Conservation (phyloP, 257 asterid genomes). For the Rhazya stricta region DNA sequence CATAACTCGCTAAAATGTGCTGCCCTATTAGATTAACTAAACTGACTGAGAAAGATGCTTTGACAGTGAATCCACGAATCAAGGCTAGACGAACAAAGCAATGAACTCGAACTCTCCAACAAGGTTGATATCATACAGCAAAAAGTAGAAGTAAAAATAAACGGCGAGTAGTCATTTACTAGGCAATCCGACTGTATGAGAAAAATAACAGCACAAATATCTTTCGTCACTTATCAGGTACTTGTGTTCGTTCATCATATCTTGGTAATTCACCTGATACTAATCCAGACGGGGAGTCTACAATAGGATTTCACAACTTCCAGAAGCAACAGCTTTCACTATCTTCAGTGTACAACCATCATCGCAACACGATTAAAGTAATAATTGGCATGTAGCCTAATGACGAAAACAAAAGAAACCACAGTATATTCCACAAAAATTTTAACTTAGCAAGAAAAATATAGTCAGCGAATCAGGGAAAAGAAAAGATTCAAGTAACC, state of each 20-base stretch:
- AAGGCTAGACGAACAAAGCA: neutral
- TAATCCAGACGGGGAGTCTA: neutral
- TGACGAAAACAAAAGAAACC: neutral
- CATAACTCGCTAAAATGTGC: neutral
- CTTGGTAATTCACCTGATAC: neutral
- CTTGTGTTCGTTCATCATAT: neutral
- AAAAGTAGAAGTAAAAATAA: neutral
- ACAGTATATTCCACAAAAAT: neutral
- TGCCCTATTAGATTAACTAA: neutral
- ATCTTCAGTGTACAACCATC: neutral
- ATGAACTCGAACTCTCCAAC: neutral
- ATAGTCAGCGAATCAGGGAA: neutral
- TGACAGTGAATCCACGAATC: neutral
- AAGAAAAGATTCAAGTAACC: neutral
- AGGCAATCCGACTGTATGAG: neutral
- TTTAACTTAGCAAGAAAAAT: neutral
- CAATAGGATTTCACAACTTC: neutral
- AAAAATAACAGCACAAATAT: neutral
- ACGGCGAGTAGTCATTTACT: neutral
- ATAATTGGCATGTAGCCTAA: neutral
- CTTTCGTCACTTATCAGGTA: neutral
- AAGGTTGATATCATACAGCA: neutral
- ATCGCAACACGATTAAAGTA: neutral
- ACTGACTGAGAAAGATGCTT: neutral
- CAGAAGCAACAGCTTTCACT: neutral